Percentiles rank a stretch among this genome's conserved stretches.
phyloP scores from a whole-genome alignment of 179 eudicot species.

The Gypsophila paniculata region DNA sequence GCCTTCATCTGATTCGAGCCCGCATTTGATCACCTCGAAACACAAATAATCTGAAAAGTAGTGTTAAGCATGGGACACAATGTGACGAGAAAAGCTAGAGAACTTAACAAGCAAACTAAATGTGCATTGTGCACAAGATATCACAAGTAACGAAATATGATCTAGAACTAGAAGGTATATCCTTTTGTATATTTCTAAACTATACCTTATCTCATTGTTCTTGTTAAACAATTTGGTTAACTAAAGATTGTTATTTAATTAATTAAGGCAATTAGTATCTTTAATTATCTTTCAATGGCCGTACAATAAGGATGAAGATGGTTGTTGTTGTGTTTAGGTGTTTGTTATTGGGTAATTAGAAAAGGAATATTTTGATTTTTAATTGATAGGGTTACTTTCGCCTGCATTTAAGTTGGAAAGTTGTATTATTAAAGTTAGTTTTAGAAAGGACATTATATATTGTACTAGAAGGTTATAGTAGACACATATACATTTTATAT shows the following conservation, averaged over 20 bases:
- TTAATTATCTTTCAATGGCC: neutral
- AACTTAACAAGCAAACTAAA: neutral
- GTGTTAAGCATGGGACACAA: neutral
- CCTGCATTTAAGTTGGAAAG: conserved; percentile 19
- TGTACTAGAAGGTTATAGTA: neutral
- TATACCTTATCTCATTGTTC: conserved; percentile 1
- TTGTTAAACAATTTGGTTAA: conserved; percentile 1
- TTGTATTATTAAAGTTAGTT: neutral
- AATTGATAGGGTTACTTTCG: neutral
- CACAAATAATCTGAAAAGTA: too few relatives aligned
- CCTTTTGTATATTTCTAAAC: neutral
- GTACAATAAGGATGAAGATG: conserved; percentile 15
- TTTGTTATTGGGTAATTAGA: neutral
- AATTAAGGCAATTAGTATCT: neutral
- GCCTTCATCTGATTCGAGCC: too few relatives aligned
- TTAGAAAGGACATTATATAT: neutral
- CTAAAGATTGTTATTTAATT: neutral
- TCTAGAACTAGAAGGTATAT: neutral
- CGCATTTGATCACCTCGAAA: too few relatives aligned
- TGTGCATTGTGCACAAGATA: conserved; percentile 9
- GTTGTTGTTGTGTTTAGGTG: conserved; percentile 6
- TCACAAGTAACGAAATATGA: conserved; percentile 7
- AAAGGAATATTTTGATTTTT: conserved; percentile 4
- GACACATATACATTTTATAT: too few relatives aligned
- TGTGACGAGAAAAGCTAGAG: neutral